Evolutionary conservation across 169 alveolate genomes (phyloP), one percentile per base, ranked within the genome.

Genomic region (Plasmodium adleri): DNA sequence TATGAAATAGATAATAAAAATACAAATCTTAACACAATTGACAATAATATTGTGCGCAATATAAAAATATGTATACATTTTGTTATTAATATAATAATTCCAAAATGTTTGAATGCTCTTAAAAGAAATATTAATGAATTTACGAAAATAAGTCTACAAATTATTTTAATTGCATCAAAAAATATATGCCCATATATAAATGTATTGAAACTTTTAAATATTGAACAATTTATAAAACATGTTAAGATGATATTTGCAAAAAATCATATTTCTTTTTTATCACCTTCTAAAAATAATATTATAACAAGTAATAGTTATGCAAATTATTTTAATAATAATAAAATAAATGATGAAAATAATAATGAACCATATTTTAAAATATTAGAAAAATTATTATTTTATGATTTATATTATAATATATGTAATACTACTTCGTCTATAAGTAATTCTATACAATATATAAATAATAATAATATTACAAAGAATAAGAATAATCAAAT

Each of bases 61-160:
- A 73, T 86, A 39, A 71, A 67, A 47, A 62, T 86, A 45, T 72
- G 45, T 13, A 47, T 67, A 6, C 76, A 86, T 52, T 86, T 86
- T 73, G 47, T 86, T 60, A 49, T 86, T 20, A 86, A 86, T 60
- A 71, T 86, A 60, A 86, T 86, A 52, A 72, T 86, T 17, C 92
- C 92, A 22, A 86, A 86, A 72, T 73, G 76, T 24, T 74, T 86
- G 15, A 86, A 86, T 15, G 92, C 92, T 50, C 58, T 86, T 59
- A 70, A 72, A 54, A 70, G 60, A 74, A 86, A 86, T 45, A 74
- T 39, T 2, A 62, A 86, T 64, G 75, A 72, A 28, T 86, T 72
- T 71, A 86, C 92, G n/a, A 86, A 67, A 72, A 47, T 71, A 17
- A 17, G 88, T 62, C 50, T 86, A 9, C 76, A 86, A 20, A 86